Evolutionary conservation across 2,329 filamentous ascomycete species (phyloP).

Genomic region (Aquanectria penicillioides): DNA sequence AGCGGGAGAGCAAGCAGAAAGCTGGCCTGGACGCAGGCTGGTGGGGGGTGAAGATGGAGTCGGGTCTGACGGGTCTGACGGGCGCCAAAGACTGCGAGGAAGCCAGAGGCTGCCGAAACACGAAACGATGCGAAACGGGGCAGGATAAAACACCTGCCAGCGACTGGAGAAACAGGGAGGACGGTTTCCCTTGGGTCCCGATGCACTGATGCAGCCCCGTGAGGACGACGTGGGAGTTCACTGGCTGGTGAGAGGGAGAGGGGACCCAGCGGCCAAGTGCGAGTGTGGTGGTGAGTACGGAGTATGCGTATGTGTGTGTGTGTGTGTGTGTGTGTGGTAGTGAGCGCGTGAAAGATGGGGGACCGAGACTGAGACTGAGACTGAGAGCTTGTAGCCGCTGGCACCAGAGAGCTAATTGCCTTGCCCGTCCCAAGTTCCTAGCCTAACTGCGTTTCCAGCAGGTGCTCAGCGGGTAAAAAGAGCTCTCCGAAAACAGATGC

Average conservation of each 20-base stretch:
- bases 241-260: neutral
- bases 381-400: constrained; percentile 18
- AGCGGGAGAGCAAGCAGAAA: constrained; percentile 1
- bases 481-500: constrained; percentile 13
- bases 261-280: neutral
- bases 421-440: neutral
- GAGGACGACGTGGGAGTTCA: neutral
- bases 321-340: too few species aligned
- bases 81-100: too few species aligned
- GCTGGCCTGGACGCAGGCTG: neutral
- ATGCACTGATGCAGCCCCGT: constrained; percentile 8
- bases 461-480: constrained; percentile 16
- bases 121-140: neutral
- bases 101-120: neutral
- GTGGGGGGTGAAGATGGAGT: neutral
- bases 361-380: too few species aligned
- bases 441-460: neutral
- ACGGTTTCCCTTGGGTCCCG: too few species aligned
- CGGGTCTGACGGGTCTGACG: too few species aligned
- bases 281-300: too few species aligned
- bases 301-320: too few species aligned
- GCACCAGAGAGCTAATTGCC: neutral
- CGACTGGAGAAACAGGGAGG: neutral
- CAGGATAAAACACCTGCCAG: neutral
- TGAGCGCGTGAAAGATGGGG: too few species aligned